These are phyloP conservation scores for Alternaria triticimaculans DNA, from an alignment of 2,329 filamentous ascomycete genomes.

Conservation along the genomic window DNA sequence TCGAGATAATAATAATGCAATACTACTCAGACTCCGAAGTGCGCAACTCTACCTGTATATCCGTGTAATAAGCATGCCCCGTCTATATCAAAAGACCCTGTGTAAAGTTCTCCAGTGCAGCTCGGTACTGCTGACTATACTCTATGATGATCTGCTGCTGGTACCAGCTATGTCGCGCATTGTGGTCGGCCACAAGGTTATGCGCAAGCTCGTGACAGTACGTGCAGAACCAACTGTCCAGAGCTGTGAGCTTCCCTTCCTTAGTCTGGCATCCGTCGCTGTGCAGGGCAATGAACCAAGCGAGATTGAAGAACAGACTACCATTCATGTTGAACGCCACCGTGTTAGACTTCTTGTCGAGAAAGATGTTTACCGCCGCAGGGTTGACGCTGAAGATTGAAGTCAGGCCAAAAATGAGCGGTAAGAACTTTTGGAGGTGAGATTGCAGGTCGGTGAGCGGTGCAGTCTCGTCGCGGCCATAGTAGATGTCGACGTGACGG, in stretches of 20 bases:
- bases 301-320: conserved; percentile 91
- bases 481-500: conserved; percentile 46
- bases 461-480: conserved; percentile 38
- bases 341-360: conserved; percentile 76
- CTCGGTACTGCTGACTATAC: conserved; percentile 41
- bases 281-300: conserved; percentile 85
- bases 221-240: conserved; percentile 93
- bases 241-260: conserved; percentile 50
- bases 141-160: conserved; percentile 49
- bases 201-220: conserved; percentile 94
- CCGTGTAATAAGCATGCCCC: not conserved
- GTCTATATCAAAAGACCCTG: conserved; percentile 23
- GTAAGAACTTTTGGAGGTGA: conserved; percentile 39
- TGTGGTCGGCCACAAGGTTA: conserved; percentile 81
- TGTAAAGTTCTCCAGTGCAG: conserved; percentile 32
- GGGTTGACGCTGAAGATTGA: conserved; percentile 70
- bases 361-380: conserved; percentile 81
- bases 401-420: conserved; percentile 43
- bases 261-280: conserved; percentile 26
- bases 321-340: conserved; percentile 93
- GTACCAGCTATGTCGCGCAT: conserved; percentile 48
- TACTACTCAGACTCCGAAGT: not conserved
- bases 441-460: conserved; percentile 35
- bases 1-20: not conserved
- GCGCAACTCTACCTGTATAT: not conserved